These are phyloP conservation scores for Draba incana DNA, from an alignment of 345 rosid species.

Conservation along the genomic window DNA sequence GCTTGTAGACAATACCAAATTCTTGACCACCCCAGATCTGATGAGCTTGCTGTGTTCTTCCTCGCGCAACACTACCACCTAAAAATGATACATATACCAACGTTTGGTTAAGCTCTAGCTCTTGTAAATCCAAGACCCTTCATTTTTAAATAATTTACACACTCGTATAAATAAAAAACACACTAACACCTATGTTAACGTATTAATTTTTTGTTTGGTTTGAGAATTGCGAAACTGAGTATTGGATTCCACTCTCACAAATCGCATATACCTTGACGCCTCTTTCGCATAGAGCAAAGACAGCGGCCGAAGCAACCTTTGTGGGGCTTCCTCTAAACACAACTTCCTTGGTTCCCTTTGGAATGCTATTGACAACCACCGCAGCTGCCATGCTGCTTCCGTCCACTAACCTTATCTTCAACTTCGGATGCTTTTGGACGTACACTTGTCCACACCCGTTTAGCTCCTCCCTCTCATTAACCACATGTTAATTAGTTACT, in stretches of 20 bases:
- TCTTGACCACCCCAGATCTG: constrained; percentile 10
- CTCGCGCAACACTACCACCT: constrained; percentile 10
- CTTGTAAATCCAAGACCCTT: too few species aligned
- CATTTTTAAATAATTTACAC: too few species aligned
- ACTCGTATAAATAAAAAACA: too few species aligned
- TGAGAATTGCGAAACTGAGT: neutral
- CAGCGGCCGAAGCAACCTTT: constrained; percentile 48
- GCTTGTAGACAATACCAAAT: constrained; percentile 2
- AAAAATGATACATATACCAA: neutral
- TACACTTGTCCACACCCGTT: constrained; percentile 50
- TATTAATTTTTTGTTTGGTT: neutral
- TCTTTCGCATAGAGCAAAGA: constrained; percentile 40
- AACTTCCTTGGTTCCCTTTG: constrained; percentile 44
- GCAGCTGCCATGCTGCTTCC: constrained; percentile 60
- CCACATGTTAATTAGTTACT: constrained; percentile 10
- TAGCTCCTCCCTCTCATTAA: constrained; percentile 33
- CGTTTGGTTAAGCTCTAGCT: too few species aligned
- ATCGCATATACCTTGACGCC: constrained; percentile 45
- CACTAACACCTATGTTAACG: constrained; percentile 5
- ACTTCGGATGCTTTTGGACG: constrained; percentile 45
- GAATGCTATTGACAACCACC: constrained; percentile 45
- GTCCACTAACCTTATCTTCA: constrained; percentile 53
- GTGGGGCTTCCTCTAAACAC: constrained; percentile 46
- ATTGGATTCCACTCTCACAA: neutral
- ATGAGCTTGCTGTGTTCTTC: constrained; percentile 9